Evolutionary conservation across 2,329 filamentous ascomycete species (phyloP).

Genomic region (Nothomitra cinnamomea): DNA sequence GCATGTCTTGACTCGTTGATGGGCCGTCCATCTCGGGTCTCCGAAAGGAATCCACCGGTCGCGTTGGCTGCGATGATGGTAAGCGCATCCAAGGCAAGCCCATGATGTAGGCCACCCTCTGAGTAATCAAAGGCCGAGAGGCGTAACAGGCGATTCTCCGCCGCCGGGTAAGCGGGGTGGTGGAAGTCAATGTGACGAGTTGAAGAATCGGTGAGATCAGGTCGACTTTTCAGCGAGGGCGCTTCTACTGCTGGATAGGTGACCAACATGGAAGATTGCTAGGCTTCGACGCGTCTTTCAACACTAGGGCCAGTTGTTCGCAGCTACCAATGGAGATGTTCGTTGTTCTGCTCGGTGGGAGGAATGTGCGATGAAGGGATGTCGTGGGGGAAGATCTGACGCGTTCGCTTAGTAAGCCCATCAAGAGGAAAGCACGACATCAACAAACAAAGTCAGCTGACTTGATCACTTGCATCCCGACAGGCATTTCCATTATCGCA

Average conservation of each 20-base stretch:
- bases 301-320: background rate
- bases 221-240: background rate
- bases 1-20: background rate
- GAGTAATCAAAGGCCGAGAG: background rate
- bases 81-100: background rate
- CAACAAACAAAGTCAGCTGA: background rate
- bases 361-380: background rate
- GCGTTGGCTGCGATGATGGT: slow-evolving; percentile 3
- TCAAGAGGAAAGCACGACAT: background rate
- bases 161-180: background rate
- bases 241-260: background rate
- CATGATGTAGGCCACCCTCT: slow-evolving; percentile 3
- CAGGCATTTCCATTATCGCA: too few relatives aligned
- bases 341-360: background rate
- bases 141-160: background rate
- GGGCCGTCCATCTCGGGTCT: background rate
- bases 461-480: background rate
- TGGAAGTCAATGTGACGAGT: background rate
- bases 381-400: background rate
- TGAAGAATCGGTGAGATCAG: background rate
- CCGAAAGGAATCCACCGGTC: background rate
- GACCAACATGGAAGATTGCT: background rate
- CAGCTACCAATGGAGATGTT: background rate
- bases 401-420: background rate
- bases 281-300: background rate